phyloP scores from a whole-genome alignment of 148 eudicot species.

The Camellia sinensis region DNA sequence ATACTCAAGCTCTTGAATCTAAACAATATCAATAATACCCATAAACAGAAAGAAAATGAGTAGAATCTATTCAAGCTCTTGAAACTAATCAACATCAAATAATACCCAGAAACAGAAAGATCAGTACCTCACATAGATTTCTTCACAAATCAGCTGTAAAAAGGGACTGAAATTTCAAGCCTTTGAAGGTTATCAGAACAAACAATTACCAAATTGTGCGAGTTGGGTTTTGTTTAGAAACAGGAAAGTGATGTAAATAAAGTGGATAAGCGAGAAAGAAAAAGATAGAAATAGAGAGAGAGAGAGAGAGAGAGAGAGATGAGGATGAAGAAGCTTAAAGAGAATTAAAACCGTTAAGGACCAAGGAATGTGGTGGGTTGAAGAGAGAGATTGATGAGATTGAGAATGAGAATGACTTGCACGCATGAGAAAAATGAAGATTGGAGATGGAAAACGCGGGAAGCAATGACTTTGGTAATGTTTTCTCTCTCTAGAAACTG shows the following conservation, averaged over 20 bases:
- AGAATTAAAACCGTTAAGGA: slow-evolving; percentile 47
- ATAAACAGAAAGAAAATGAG: background rate
- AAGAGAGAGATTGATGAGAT: background rate
- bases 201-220: background rate
- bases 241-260: slow-evolving; percentile 15
- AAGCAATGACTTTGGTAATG: slow-evolving; percentile 50
- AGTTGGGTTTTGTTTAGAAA: background rate
- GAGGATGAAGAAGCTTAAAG: background rate
- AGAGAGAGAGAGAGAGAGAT: background rate
- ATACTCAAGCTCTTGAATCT: background rate
- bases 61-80: too few species aligned
- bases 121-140: background rate
- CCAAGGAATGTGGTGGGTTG: slow-evolving; percentile 21
- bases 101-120: background rate
- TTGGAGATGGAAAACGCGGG: slow-evolving; percentile 57
- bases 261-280: slow-evolving; percentile 18
- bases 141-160: slow-evolving; percentile 1
- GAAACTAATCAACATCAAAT: too few species aligned
- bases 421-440: slow-evolving; percentile 58
- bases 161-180: slow-evolving; percentile 10
- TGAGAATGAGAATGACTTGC: slow-evolving; percentile 65
- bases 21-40: background rate
- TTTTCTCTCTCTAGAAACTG: slow-evolving; percentile 19
- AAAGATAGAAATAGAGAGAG: slow-evolving; percentile 17
- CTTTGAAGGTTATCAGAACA: background rate